These are phyloP conservation scores for Fraxinus excelsior DNA, from an alignment of 257 asterid genomes.

Conservation along the genomic window DNA sequence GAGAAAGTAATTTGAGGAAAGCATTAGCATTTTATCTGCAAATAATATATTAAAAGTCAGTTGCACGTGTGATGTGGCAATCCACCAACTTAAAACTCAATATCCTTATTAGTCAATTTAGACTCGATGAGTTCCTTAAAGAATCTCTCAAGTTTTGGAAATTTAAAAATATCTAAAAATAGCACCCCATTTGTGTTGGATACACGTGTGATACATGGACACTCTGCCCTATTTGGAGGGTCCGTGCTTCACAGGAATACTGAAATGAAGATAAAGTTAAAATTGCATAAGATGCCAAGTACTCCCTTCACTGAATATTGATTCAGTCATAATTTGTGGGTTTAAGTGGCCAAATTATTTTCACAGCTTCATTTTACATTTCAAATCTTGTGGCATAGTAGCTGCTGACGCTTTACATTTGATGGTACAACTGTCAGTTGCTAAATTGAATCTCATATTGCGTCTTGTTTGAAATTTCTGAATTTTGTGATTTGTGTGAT, in stretches of 20 bases:
- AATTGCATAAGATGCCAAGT: background rate
- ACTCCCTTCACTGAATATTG: background rate
- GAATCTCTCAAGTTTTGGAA: background rate
- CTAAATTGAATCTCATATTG: constrained; percentile 10
- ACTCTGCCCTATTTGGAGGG: background rate
- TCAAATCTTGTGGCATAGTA: constrained; percentile 12
- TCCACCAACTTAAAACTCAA: constrained; percentile 6
- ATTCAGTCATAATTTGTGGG: background rate
- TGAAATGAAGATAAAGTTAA: background rate
- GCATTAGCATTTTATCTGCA: background rate
- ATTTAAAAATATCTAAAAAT: background rate
- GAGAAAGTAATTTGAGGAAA: no score
- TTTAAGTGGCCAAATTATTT: background rate
- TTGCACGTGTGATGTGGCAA: background rate
- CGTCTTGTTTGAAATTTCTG: constrained; percentile 6
- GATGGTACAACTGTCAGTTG: constrained; percentile 17
- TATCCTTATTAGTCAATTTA: constrained; percentile 9
- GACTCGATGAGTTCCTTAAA: background rate
- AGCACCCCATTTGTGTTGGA: background rate
- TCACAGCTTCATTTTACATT: constrained; percentile 11
- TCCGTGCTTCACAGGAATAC: background rate
- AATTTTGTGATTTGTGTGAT: constrained; percentile 18
- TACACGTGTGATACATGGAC: background rate
- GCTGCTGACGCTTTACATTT: constrained; percentile 5
- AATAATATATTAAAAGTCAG: background rate